Conservation (phyloP, 2,329 filamentous ascomycete species). For the Pseudogymnoascus sp. region DNA sequence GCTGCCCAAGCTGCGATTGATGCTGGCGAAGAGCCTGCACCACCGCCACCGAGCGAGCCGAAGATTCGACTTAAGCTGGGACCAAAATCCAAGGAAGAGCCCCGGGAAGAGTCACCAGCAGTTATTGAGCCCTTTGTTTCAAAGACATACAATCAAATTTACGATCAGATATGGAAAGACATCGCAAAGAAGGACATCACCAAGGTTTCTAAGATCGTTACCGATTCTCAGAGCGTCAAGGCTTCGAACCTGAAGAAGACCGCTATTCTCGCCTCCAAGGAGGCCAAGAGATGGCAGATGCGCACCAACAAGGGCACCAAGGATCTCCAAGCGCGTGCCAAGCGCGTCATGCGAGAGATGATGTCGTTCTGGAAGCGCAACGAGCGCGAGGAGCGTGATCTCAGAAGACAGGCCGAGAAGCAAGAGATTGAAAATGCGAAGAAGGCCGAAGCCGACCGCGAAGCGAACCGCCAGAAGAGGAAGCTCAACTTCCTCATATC, state of each 20-base stretch:
- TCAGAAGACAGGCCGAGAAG: constrained; percentile 87
- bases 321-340: constrained; percentile 91
- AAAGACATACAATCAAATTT: constrained; percentile 93
- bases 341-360: constrained; percentile 99
- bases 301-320: constrained; percentile 98
- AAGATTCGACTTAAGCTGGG: constrained; percentile 57
- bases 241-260: constrained; percentile 97
- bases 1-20: constrained; percentile 80
- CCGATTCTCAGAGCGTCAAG: constrained; percentile 77
- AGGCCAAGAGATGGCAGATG: constrained; percentile 93
- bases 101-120: constrained; percentile 30
- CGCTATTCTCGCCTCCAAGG: constrained; percentile 90
- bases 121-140: constrained; percentile 55
- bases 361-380: constrained; percentile 99
- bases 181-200: constrained; percentile 88
- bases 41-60: constrained; percentile 33
- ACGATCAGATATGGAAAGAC: constrained; percentile 95
- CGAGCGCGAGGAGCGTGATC: constrained; percentile 90
- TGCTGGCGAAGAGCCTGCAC: constrained; percentile 64
- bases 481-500: constrained; percentile 99
- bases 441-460: constrained; percentile 92
- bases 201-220: constrained; percentile 84
- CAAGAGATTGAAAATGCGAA: constrained; percentile 95
- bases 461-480: constrained; percentile 93
- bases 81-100: constrained; percentile 31